A percentile compares a stretch with the other conserved stretches of the same genome.
Conservation (phyloP, 345 rosid genomes). For the Eucalyptus guilfoylei region DNA sequence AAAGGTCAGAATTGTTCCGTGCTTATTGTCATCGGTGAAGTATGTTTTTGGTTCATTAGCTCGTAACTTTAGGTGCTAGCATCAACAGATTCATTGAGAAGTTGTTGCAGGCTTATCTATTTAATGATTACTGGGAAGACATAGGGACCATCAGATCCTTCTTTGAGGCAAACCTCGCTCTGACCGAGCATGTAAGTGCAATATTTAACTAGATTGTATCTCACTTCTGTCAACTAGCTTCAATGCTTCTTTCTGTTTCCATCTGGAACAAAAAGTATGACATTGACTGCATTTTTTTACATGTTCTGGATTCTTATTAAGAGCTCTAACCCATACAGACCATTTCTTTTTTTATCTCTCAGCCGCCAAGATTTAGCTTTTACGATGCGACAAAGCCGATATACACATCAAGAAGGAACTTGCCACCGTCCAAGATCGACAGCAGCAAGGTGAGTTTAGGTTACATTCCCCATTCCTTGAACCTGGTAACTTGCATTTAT, state of each 20-base stretch:
- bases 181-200: conserved; percentile 69
- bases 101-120: conserved; percentile 61
- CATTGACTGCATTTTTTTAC: background rate
- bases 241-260: background rate
- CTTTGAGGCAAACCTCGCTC: conserved; percentile 91
- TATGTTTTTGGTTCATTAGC: background rate
- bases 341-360: background rate
- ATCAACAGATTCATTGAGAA: background rate
- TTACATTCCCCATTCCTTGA: background rate
- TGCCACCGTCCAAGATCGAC: conserved; percentile 79
- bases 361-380: conserved; percentile 93
- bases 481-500: background rate
- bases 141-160: conserved; percentile 96
- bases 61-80: background rate
- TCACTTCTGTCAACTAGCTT: background rate
- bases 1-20: conserved; percentile 27
- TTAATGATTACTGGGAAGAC: conserved; percentile 97
- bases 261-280: background rate
- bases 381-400: conserved; percentile 85
- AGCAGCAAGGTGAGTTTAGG: conserved; percentile 39
- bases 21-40: background rate
- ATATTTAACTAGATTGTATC: background rate
- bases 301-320: background rate
- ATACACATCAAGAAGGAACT: conserved; percentile 89
- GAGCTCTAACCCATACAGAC: background rate